phyloP scores from a whole-genome alignment of 345 rosid genomes.

The Corchorus capsularis region DNA sequence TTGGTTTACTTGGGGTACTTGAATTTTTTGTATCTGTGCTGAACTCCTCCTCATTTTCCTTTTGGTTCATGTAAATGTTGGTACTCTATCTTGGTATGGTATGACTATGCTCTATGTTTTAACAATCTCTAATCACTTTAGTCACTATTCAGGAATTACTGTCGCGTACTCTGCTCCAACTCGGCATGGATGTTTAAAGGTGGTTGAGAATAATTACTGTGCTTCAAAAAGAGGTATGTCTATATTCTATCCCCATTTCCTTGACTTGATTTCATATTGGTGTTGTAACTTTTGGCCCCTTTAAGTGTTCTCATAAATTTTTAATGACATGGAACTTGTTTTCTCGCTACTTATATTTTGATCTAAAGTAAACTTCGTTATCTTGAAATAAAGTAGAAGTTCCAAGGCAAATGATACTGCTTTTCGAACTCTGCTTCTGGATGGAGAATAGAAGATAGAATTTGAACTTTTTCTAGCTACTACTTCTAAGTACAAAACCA shows the following conservation, averaged over 20 bases:
- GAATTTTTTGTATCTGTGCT: neutral
- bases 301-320: neutral
- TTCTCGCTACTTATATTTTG: neutral
- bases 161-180: slow-evolving; percentile 82
- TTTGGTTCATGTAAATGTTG: neutral
- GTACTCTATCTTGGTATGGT: slow-evolving; percentile 8
- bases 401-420: neutral
- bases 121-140: slow-evolving; percentile 27
- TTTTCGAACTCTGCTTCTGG: neutral
- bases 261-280: neutral
- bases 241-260: neutral
- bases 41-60: neutral
- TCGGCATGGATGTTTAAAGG: slow-evolving; percentile 79
- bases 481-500: neutral
- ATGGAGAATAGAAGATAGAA: neutral
- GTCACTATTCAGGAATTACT: slow-evolving; percentile 54
- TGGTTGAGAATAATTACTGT: slow-evolving; percentile 90
- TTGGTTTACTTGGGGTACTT: neutral
- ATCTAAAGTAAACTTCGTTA: neutral
- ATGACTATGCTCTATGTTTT: slow-evolving; percentile 15
- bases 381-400: neutral
- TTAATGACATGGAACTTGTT: neutral
- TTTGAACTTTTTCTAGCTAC: neutral
- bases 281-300: neutral
- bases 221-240: slow-evolving; percentile 84